Base-by-base conservation (phyloP, 495 filamentous ascomycete species). In the Penicillium atrosanguineum region DNA sequence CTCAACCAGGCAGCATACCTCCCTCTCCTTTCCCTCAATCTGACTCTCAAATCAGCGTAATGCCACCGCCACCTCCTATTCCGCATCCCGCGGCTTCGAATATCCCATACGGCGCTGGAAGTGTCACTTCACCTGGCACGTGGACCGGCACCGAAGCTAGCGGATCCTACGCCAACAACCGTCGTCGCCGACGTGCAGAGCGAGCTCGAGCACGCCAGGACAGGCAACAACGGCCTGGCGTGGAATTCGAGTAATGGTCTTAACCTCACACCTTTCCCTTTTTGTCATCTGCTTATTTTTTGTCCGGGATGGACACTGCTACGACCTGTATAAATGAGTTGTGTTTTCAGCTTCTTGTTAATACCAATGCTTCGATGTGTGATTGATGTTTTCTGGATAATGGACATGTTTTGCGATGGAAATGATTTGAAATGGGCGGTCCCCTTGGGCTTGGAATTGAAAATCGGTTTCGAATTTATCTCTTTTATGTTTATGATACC, bases 121-220 rank as follows among this genome's bases (percentile, higher is more conserved):
- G 79, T 53, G 64, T 81, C 44, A 74, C 70, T 19, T 74, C 77
- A 6, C 68, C 78, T 46, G 61, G 72, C 15, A 75, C 77, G 55
- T 77, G 66, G 57, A 79, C 76, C 11, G 75, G 73, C 4, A 80
- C 78, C 0, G 78, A 82, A 50, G 73, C 71, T 25, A 82, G 76
- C 54, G 80, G 72, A 20, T 77, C 78, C 51, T 82, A 77, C 60
- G 79, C 69, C 18, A 83, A 69, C 55, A 82, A 82, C 58, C 71
- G 76, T 37, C 62, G 72, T 52, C 73, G 79, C 44, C 70, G 79
- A 65, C 70, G 79, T 34, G 79, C 78, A 14, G 76, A 82, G 55
- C 64, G 79, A 61, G 77, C 78, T 38, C 67, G 77, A 23, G 69
- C 75, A 8, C 74, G 70, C 40, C 71, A 76, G 52, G 75, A 77